Conservation (phyloP, 148 eudicot species). For the Chenopodium quinoa region DNA sequence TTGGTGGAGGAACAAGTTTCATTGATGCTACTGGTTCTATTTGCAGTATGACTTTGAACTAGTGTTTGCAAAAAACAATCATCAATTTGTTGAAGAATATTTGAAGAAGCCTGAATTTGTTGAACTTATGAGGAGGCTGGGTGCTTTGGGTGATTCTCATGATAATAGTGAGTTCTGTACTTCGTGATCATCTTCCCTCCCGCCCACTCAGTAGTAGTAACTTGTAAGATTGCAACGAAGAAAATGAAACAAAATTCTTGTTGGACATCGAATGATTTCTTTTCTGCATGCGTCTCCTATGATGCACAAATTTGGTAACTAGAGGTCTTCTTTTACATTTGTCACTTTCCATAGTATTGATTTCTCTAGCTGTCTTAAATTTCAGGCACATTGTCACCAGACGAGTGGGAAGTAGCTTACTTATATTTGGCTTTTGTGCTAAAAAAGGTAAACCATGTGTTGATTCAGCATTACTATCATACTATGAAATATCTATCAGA, state of each 20-base stretch:
- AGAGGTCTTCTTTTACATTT: neutral
- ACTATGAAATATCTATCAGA: neutral
- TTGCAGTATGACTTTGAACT: constrained; percentile 87
- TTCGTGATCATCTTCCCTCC: neutral
- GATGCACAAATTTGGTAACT: neutral
- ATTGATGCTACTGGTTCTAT: constrained; percentile 5
- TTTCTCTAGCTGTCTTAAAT: constrained; percentile 4
- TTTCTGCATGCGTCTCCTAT: neutral
- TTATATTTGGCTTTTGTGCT: constrained; percentile 79
- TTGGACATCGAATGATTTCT: neutral
- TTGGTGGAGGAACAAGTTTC: constrained; percentile 2
- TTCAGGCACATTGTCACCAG: constrained; percentile 80
- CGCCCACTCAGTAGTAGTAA: neutral
- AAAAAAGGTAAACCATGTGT: constrained; percentile 59
- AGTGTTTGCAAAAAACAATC: constrained; percentile 86
- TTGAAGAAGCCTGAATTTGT: constrained; percentile 76
- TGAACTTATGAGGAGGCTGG: constrained; percentile 91
- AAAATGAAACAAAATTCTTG: neutral
- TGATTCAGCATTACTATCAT: neutral
- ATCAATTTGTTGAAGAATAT: constrained; percentile 82
- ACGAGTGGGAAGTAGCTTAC: constrained; percentile 98
- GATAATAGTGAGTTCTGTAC: constrained; percentile 60
- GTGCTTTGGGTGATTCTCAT: constrained; percentile 90
- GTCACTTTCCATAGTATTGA: neutral
- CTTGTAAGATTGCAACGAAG: neutral